Base-by-base conservation (phyloP, 768 basidiomycete species). In the Agaricus subrufescens region DNA sequence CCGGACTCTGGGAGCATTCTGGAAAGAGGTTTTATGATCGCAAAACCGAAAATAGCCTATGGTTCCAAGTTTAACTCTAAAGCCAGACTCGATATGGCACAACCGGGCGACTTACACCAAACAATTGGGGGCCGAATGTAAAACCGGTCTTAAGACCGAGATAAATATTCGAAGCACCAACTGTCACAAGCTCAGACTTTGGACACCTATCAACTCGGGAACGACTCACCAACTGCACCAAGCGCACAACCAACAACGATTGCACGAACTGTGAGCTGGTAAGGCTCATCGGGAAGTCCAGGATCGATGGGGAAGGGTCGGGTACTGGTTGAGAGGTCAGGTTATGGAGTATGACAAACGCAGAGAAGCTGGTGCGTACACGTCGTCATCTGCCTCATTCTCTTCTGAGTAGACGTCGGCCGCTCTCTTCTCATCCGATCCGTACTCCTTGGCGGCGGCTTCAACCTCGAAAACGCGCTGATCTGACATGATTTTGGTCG, bases 141-240 rank as follows among this genome's bases (percentile, higher is more conserved):
- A 83, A 84, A 25, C 84, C 85, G 1, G 85, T 85, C 70, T 87
- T 86, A 56, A 86, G 67, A 39, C 86, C 83, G 23, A 86, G 79
- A 65, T 87, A 86, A 57, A 87, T 80, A 65, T 84, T 84, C 47
- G 81, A 82, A 11, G 84, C 81, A 46, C 80, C 77, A 27, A 85
- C 79, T 56, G 19, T n/a, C 37, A 3, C 1, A 14, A 26, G 1
- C 39, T 56, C 43, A 46, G 26, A 19, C 27, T 27, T 38, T 42
- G 6, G 2, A 50, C 6, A 15, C 31, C 11, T 34, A 34, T 14
- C 14, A 2, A 4, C 2, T n/a, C 1, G 31, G 11, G n/a, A 8
- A 15, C 12, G 25, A 45, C 55, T 30, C 29, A 56, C 55, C 55
- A 62, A 85, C 59, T 40, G 76, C 79, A 30, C 83, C 81, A 29